phyloP scores from a whole-genome alignment of 2,329 filamentous ascomycete species.

The Fusarium liriodendri region DNA sequence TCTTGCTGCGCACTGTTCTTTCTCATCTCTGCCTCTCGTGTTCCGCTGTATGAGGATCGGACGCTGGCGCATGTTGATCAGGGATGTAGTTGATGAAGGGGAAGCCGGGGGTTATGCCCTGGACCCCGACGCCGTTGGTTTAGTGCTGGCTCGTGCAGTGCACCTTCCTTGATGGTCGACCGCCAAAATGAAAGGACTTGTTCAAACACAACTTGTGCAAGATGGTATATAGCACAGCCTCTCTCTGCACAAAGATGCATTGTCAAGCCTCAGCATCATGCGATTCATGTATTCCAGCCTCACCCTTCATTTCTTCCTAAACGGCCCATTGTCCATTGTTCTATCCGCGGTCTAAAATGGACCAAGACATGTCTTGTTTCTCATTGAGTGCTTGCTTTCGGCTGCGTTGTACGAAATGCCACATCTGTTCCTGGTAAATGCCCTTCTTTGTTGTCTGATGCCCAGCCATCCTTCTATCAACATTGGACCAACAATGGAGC shows the following conservation, averaged over 20 bases:
- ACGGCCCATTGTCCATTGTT: constrained; percentile 1
- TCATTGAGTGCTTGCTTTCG: constrained; percentile 8
- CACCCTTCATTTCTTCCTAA: background rate
- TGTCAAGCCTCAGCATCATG: background rate
- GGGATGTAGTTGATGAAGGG: constrained; percentile 30
- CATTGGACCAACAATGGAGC: background rate
- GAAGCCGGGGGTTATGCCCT: constrained; percentile 20
- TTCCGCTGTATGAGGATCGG: constrained; percentile 34
- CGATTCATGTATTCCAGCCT: background rate
- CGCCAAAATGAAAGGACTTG: constrained; percentile 24
- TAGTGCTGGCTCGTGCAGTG: constrained; percentile 4
- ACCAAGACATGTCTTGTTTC: constrained; percentile 34
- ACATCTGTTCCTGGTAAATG: background rate
- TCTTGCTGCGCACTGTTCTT: constrained; percentile 13
- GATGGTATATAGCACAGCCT: background rate
- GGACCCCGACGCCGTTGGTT: constrained; percentile 8
- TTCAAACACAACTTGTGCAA: constrained; percentile 29
- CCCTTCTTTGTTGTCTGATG: background rate
- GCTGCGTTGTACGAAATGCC: background rate
- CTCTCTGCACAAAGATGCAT: constrained; percentile 4
- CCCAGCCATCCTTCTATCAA: background rate
- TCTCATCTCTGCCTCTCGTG: constrained; percentile 9
- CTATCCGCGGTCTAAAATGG: background rate
- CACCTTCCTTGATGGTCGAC: constrained; percentile 24
- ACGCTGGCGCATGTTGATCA: constrained; percentile 41